Conservation (phyloP, 208 protist genomes). For the Crithidia sp. region DNA sequence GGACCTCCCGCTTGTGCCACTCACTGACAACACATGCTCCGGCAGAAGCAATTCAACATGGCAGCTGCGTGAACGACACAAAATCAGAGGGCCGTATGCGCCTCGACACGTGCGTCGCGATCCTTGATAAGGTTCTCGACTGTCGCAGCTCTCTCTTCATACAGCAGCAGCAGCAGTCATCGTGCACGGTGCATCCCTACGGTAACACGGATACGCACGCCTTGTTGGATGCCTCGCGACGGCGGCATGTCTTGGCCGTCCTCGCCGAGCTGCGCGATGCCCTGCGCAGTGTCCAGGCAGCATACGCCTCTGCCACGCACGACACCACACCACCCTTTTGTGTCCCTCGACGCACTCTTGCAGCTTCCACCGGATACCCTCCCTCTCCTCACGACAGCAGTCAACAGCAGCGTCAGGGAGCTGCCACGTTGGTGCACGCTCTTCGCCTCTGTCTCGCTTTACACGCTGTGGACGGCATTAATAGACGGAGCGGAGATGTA, state of each 20-base stretch:
- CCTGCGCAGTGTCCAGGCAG: conserved; percentile 15
- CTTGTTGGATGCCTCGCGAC: background rate
- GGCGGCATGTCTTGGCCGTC: conserved; percentile 6
- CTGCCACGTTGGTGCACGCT: conserved; percentile 13
- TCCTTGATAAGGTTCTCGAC: conserved; percentile 16
- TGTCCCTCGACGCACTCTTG: conserved; percentile 24
- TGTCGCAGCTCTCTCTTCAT: background rate
- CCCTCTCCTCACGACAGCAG: background rate
- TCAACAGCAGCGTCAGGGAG: background rate
- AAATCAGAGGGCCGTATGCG: too few species aligned
- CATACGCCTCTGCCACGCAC: conserved; percentile 16
- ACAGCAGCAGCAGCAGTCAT: background rate
- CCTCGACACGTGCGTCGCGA: conserved; percentile 8
- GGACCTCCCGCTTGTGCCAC: too few species aligned
- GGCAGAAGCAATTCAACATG: too few species aligned
- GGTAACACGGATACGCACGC: background rate
- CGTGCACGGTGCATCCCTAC: background rate
- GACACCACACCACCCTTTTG: background rate
- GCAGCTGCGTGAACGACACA: too few species aligned
- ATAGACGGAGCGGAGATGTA: conserved; percentile 10
- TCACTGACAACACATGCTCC: too few species aligned
- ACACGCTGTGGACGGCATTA: conserved; percentile 23
- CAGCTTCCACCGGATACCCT: conserved; percentile 28
- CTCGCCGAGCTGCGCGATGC: conserved; percentile 20
- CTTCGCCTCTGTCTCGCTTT: conserved; percentile 6